phyloP scores from a whole-genome alignment of 345 rosid species.

The Eutrema japonicum region DNA sequence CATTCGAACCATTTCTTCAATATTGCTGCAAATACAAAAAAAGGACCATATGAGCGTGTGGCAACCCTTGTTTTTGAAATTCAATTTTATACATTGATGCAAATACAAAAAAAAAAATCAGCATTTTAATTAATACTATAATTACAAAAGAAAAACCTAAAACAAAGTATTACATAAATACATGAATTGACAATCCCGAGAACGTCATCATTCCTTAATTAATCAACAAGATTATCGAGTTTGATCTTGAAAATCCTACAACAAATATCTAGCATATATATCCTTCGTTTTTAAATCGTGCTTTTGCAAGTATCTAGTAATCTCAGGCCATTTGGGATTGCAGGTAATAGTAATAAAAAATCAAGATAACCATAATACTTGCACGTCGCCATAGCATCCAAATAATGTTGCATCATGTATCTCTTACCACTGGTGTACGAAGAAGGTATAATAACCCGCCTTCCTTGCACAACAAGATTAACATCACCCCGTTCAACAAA shows the following conservation, averaged over 20 bases:
- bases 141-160: too few relatives aligned
- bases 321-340: neutral
- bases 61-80: too few relatives aligned
- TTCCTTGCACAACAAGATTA: neutral
- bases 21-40: too few relatives aligned
- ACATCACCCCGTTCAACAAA: neutral
- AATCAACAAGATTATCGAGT: neutral
- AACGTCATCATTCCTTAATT: neutral
- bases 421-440: neutral
- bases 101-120: too few relatives aligned
- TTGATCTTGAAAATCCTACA: neutral
- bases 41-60: neutral
- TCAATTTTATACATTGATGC: too few relatives aligned
- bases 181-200: too few relatives aligned
- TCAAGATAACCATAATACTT: neutral
- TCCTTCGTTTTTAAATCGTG: neutral
- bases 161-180: neutral
- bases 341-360: neutral
- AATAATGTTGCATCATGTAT: neutral
- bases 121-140: too few relatives aligned
- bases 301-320: neutral
- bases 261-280: neutral
- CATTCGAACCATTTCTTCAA: neutral
- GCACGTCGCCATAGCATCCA: neutral
- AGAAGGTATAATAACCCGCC: neutral